Percentiles rank a stretch among this genome's conserved stretches.
Evolutionary conservation across 106 monocot species (phyloP).

Genomic region (Dendrobium chrysotoxum): DNA sequence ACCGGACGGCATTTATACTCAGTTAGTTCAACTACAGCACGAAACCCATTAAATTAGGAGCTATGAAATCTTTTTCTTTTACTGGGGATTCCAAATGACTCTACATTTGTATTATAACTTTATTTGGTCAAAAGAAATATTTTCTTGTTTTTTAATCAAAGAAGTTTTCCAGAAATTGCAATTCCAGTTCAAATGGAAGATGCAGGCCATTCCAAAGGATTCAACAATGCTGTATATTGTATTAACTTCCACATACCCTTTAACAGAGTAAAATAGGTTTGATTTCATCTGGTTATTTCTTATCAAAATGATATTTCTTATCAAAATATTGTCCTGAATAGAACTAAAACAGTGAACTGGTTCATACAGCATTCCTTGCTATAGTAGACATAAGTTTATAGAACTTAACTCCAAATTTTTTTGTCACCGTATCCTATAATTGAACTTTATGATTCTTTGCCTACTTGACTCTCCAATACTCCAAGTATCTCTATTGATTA

Average conservation of each 20-base stretch:
- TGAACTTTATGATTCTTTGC: too few relatives aligned
- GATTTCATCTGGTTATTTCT: background rate
- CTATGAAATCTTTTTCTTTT: background rate
- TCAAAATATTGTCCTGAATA: background rate
- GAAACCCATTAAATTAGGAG: background rate
- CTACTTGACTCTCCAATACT: too few relatives aligned
- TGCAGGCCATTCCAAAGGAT: background rate
- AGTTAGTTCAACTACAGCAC: conserved; percentile 18
- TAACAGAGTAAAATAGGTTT: too few relatives aligned
- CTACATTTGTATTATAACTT: background rate
- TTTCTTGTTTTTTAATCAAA: background rate
- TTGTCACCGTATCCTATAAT: too few relatives aligned
- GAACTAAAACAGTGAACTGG: background rate
- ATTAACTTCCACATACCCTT: too few relatives aligned
- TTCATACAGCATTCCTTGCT: too few relatives aligned
- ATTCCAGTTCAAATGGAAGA: background rate
- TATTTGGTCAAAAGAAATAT: background rate
- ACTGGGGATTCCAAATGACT: too few relatives aligned
- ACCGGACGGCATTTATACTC: conserved; percentile 13
- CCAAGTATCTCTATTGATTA: too few relatives aligned
- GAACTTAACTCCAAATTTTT: too few relatives aligned
- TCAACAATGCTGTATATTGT: background rate
- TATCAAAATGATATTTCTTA: background rate
- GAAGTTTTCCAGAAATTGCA: background rate
- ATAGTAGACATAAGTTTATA: too few relatives aligned